Base-by-base conservation (phyloP, 345 rosid genomes). In the Kernera saxatilis region DNA sequence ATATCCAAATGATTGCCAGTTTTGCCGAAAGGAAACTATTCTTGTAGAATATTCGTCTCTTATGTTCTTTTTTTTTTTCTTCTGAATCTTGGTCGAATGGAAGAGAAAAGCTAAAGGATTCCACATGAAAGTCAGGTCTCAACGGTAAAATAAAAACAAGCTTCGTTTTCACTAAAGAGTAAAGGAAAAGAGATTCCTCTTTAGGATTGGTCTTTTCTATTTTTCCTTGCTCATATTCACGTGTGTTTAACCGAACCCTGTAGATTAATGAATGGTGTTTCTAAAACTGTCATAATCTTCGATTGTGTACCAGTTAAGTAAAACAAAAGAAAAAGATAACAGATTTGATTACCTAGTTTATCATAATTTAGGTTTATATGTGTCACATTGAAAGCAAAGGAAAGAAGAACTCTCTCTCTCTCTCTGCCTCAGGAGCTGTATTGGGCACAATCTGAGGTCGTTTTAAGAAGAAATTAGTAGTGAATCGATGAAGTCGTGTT, bases 151-250 rank as follows among this genome's bases (percentile, higher is more conserved):
- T 59, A 22, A 67, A 61, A 75, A 61, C 74, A 75, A 61, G 58
- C 79, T 75, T 75, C 74, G 25, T 61, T 75, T 61, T 75, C 64
- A 75, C 74, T 67, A 69, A 69, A 75, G 74, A 61, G 70, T 19
- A 75, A 75, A 75, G 69, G 70, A 19, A 75, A 75, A 75, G 69
- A 32, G 69, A 68, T 60, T 68, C 58, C 27, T 67, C 26, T 61
- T 17, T 30, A 50, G 17, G 23, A 21, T 44, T 54, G 18, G 41
- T 39, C 36, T 35, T 57, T 46, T 10, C 6, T 27, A n/a, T 29
- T n/a, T 52, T 40, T 5, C 27, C 4, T 19, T n/a, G 15, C 62
- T 56, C 14, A 43, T 1, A 54, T 21, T 40, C 40, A 40, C 21
- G 19, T 68, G 39, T 53, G 51, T 40, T 8, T 55, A 11, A 51